A percentile compares a stretch with the other conserved stretches of the same genome.
Evolutionary conservation across 805 yeast genomes (phyloP).

Genomic region (Starmerella floricola): DNA sequence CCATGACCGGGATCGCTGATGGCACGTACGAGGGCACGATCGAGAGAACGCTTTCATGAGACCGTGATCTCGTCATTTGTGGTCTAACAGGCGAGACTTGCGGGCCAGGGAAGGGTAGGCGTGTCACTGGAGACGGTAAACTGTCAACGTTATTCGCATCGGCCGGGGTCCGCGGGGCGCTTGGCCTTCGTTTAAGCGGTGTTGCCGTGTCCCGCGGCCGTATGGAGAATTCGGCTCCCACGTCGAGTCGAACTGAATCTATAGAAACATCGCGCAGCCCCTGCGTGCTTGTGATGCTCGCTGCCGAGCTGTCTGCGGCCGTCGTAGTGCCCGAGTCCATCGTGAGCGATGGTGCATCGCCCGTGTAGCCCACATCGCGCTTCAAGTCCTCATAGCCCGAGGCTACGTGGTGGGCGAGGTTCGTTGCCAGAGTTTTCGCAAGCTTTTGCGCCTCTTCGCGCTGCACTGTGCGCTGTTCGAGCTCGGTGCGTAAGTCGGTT

Average conservation of each 20-base stretch:
- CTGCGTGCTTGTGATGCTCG: too few relatives aligned
- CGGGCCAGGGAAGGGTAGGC: too few relatives aligned
- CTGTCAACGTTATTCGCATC: too few relatives aligned
- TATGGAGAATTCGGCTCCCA: neutral
- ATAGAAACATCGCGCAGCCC: neutral
- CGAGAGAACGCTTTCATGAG: slow-evolving; percentile 21
- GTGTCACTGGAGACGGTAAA: too few relatives aligned
- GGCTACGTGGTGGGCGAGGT: slow-evolving; percentile 9
- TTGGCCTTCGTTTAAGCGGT: slow-evolving; percentile 2
- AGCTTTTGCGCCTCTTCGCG: slow-evolving; percentile 12
- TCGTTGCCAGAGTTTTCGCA: slow-evolving; percentile 6
- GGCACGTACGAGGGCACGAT: slow-evolving; percentile 6
- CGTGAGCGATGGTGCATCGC: neutral
- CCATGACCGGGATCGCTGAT: slow-evolving; percentile 1
- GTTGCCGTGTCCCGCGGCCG: slow-evolving; percentile 6
- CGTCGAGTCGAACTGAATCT: neutral
- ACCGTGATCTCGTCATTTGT: slow-evolving; percentile 10
- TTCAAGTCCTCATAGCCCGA: slow-evolving; percentile 5
- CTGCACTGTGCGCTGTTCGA: slow-evolving; percentile 8
- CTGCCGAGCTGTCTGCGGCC: neutral
- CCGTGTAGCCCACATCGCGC: neutral
- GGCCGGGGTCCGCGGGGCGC: neutral
- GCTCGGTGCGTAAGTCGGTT: slow-evolving; percentile 12
- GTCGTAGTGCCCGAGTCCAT: neutral
- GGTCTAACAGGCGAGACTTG: slow-evolving; percentile 7